Conservation (phyloP, 2,329 filamentous ascomycete species). For the Fusarium sp. region DNA sequence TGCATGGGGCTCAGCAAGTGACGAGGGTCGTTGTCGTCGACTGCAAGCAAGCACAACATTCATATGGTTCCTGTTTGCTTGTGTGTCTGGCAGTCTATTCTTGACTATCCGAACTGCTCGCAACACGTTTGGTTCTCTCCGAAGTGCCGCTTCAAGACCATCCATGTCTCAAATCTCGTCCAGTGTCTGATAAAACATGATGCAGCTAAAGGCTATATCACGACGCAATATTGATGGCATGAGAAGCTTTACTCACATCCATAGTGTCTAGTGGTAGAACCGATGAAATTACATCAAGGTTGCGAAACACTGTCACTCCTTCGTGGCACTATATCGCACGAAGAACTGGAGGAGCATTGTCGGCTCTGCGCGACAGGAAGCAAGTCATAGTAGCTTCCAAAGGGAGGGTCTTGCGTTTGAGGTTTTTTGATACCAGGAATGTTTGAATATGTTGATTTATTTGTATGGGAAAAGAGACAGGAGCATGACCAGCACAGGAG, state of each 20-base stretch:
- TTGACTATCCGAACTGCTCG: slow-evolving; percentile 67
- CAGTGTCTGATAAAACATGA: slow-evolving; percentile 55
- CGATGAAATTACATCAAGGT: neutral
- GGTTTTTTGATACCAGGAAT: slow-evolving; percentile 13
- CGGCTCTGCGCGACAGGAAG: slow-evolving; percentile 17
- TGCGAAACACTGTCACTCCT: neutral
- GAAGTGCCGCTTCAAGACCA: slow-evolving; percentile 56
- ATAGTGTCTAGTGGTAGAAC: neutral
- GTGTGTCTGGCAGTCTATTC: slow-evolving; percentile 68
- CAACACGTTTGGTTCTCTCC: slow-evolving; percentile 57
- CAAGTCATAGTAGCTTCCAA: slow-evolving; percentile 14
- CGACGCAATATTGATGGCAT: neutral
- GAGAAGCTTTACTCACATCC: neutral
- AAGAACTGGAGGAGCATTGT: slow-evolving; percentile 3
- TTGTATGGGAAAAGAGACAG: slow-evolving; percentile 16
- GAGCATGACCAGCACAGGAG: slow-evolving; percentile 19
- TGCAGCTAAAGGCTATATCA: slow-evolving; percentile 1
- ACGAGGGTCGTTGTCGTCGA: slow-evolving; percentile 76
- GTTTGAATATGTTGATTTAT: slow-evolving; percentile 15
- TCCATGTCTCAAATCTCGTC: slow-evolving; percentile 66
- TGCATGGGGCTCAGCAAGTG: slow-evolving; percentile 70
- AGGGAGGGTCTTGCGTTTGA: slow-evolving; percentile 10
- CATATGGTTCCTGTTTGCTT: slow-evolving; percentile 80
- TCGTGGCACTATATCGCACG: neutral
- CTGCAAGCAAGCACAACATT: slow-evolving; percentile 81